These are phyloP conservation scores for Aspergillus thermomutatus DNA, from an alignment of 2,329 filamentous ascomycete genomes.

Conservation along the genomic window DNA sequence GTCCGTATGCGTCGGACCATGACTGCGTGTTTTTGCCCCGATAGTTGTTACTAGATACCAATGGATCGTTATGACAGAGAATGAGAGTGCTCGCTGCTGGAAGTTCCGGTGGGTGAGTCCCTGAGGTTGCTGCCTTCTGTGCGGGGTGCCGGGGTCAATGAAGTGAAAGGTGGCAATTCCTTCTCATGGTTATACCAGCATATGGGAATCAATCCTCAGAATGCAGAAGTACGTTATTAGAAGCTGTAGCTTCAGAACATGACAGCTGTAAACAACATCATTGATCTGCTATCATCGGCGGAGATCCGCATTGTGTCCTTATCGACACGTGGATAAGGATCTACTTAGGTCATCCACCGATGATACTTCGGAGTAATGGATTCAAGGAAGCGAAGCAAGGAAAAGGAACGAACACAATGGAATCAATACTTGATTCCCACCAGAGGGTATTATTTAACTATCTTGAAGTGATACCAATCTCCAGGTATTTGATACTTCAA, in stretches of 20 bases:
- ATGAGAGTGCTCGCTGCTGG: conserved; percentile 7
- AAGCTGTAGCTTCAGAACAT: conserved; percentile 2
- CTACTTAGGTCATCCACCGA: neutral
- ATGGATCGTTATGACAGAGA: neutral
- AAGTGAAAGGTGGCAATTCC: neutral
- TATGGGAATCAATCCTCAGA: neutral
- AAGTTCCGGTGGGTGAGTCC: neutral
- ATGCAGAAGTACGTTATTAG: neutral
- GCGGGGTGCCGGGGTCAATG: neutral
- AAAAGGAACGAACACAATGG: neutral
- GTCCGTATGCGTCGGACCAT: conserved; percentile 25
- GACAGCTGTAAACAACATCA: conserved; percentile 12
- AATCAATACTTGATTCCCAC: neutral
- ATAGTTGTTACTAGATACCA: neutral
- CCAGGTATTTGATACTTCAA: neutral
- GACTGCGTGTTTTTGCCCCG: neutral
- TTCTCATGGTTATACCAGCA: neutral
- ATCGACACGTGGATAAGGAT: neutral
- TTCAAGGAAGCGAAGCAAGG: neutral
- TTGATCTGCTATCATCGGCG: neutral
- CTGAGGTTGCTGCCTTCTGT: neutral
- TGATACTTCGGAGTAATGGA: neutral
- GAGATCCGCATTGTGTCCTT: neutral
- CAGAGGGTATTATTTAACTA: neutral
- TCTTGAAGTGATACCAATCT: neutral